phyloP scores from a whole-genome alignment of 768 basidiomycete genomes.

The button mushroom (Agaricus bisporus) region DNA sequence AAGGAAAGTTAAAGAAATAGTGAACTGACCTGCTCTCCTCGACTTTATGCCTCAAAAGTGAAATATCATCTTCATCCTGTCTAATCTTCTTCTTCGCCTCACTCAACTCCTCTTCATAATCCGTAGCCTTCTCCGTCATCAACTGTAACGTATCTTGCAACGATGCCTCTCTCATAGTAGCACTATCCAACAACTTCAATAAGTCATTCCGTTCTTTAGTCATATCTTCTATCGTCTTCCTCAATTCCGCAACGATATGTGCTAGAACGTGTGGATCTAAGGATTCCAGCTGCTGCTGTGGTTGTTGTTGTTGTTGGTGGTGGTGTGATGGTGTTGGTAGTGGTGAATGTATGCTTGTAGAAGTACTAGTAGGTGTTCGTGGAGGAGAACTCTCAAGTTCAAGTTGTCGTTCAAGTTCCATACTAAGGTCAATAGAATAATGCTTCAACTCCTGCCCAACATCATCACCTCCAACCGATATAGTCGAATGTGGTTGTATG shows the following conservation, averaged over 20 bases:
- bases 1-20: constrained; percentile 3
- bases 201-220: constrained; percentile 72
- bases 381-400: constrained; percentile 57
- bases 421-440: constrained; percentile 70
- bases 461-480: background rate
- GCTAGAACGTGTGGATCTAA: constrained; percentile 73
- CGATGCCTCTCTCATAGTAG: constrained; percentile 50
- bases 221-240: constrained; percentile 54
- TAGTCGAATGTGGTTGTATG: background rate
- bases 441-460: constrained; percentile 22
- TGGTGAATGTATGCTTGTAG: constrained; percentile 14
- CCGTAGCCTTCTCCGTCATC: constrained; percentile 61
- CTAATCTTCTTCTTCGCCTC: constrained; percentile 43
- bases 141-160: constrained; percentile 57
- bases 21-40: constrained; percentile 68
- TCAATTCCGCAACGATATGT: constrained; percentile 69
- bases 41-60: constrained; percentile 72
- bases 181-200: constrained; percentile 39
- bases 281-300: constrained; percentile 28
- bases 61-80: constrained; percentile 76
- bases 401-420: constrained; percentile 77
- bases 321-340: too few relatives aligned
- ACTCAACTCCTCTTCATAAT: constrained; percentile 50
- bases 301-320: background rate
- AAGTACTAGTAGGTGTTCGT: constrained; percentile 23